These are phyloP conservation scores for Phanerochaete sordida DNA, from an alignment of 768 basidiomycete species.

Conservation along the genomic window DNA sequence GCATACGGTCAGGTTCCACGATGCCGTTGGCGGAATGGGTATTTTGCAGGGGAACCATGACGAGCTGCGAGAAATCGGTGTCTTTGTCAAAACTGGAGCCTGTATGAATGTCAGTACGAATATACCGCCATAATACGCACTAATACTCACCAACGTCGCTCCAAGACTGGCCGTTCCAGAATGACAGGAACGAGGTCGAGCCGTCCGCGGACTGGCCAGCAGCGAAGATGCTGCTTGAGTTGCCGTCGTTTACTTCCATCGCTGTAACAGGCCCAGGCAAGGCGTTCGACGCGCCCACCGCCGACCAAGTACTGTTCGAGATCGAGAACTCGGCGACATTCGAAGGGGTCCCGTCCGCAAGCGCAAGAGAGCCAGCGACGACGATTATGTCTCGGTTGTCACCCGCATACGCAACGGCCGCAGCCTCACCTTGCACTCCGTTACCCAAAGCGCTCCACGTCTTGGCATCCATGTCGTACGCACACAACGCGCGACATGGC, in stretches of 20 bases:
- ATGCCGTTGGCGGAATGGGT: constrained; percentile 67
- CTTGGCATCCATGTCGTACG: constrained; percentile 59
- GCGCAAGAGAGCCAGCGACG: constrained; percentile 74
- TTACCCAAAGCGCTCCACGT: constrained; percentile 80
- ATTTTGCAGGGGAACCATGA: constrained; percentile 85
- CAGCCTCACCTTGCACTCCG: constrained; percentile 79
- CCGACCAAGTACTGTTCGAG: constrained; percentile 69
- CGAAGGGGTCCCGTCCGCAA: constrained; percentile 58
- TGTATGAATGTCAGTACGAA: constrained; percentile 22
- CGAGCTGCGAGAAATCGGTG: constrained; percentile 75
- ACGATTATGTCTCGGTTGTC: constrained; percentile 64
- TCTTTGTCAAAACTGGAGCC: constrained; percentile 52
- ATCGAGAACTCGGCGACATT: constrained; percentile 77
- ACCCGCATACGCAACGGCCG: constrained; percentile 76
- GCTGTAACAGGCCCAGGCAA: constrained; percentile 92
- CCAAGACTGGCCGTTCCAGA: constrained; percentile 87
- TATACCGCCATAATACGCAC: neutral
- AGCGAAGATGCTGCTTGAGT: constrained; percentile 82
- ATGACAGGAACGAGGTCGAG: constrained; percentile 65
- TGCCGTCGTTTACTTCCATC: constrained; percentile 77
- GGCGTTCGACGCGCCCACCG: constrained; percentile 53
- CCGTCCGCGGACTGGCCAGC: constrained; percentile 77
- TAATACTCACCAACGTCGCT: constrained; percentile 48
- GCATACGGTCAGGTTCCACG: constrained; percentile 81
- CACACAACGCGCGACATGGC: constrained; percentile 74